phyloP scores from a whole-genome alignment of 129 eudicot species.

The Cynara cardunculus region DNA sequence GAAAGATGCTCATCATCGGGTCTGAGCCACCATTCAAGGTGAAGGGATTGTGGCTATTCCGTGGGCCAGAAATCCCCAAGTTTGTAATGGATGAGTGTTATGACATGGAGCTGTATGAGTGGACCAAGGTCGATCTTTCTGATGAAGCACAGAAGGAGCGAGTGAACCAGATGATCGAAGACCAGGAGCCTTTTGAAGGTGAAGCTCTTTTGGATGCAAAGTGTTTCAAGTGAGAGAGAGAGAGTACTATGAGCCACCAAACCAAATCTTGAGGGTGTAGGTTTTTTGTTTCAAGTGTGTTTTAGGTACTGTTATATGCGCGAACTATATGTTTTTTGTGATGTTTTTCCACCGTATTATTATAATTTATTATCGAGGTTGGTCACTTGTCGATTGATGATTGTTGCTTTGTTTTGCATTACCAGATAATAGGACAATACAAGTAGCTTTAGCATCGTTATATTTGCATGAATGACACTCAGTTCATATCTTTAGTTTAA shows the following conservation, averaged over 20 bases:
- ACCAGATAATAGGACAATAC: too few relatives aligned
- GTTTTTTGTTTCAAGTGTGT: slow-evolving; percentile 7
- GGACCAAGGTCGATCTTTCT: slow-evolving; percentile 67
- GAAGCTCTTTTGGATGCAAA: slow-evolving; percentile 74
- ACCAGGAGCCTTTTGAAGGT: slow-evolving; percentile 74
- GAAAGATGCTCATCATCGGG: slow-evolving; percentile 86
- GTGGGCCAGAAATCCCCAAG: slow-evolving; percentile 73
- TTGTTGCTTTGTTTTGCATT: too few relatives aligned
- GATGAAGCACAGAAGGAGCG: slow-evolving; percentile 85
- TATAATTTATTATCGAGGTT: background rate
- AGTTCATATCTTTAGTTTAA: too few relatives aligned
- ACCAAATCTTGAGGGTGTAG: background rate
- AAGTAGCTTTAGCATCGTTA: too few relatives aligned
- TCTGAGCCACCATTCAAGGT: slow-evolving; percentile 73
- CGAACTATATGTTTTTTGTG: background rate
- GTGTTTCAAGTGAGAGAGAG: slow-evolving; percentile 58
- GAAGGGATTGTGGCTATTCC: slow-evolving; percentile 86
- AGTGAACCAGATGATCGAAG: slow-evolving; percentile 63
- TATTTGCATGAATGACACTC: too few relatives aligned
- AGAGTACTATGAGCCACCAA: background rate
- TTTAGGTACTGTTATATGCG: background rate
- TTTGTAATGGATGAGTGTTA: slow-evolving; percentile 73
- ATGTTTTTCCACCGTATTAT: background rate
- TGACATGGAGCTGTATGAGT: slow-evolving; percentile 79
- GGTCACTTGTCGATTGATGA: background rate